Evolutionary conservation across 2,329 filamentous ascomycete species (phyloP).

Genomic region (Colletotrichum cereale): DNA sequence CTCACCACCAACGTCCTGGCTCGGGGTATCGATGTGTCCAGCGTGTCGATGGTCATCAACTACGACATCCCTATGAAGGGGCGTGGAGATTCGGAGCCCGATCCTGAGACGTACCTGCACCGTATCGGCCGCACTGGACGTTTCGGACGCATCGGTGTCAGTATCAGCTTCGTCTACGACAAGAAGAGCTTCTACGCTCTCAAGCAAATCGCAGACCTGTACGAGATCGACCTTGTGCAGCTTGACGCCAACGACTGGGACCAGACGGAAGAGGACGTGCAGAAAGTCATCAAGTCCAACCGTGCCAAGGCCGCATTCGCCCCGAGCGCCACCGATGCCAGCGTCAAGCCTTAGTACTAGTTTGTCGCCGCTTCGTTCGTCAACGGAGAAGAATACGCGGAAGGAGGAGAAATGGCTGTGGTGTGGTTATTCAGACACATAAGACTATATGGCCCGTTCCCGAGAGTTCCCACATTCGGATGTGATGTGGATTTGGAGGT

Average conservation of each 20-base stretch:
- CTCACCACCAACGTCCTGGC: constrained; percentile 98
- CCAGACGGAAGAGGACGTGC: constrained; percentile 83
- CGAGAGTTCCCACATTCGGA: constrained; percentile 23
- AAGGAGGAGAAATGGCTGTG: constrained; percentile 4
- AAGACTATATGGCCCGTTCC: neutral
- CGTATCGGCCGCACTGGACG: constrained; percentile 97
- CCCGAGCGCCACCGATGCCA: constrained; percentile 57
- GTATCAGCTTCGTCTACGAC: constrained; percentile 94
- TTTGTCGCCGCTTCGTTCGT: neutral
- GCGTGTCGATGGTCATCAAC: constrained; percentile 97
- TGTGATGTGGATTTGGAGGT: constrained; percentile 21
- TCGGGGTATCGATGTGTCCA: constrained; percentile 92
- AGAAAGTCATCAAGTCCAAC: constrained; percentile 82
- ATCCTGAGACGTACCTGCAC: constrained; percentile 96
- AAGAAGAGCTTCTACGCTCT: constrained; percentile 84
- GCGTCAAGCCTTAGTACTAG: constrained; percentile 29
- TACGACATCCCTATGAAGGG: constrained; percentile 88
- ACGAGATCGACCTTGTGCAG: constrained; percentile 83
- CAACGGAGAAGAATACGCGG: neutral
- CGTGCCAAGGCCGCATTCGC: constrained; percentile 68
- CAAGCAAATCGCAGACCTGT: constrained; percentile 82
- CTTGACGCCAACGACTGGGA: constrained; percentile 94
- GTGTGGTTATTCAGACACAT: constrained; percentile 2
- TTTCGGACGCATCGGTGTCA: constrained; percentile 96
- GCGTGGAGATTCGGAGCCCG: constrained; percentile 82